These are phyloP conservation scores for Eimeria falciformis DNA, from an alignment of 169 alveolate species.

Conservation along the genomic window DNA sequence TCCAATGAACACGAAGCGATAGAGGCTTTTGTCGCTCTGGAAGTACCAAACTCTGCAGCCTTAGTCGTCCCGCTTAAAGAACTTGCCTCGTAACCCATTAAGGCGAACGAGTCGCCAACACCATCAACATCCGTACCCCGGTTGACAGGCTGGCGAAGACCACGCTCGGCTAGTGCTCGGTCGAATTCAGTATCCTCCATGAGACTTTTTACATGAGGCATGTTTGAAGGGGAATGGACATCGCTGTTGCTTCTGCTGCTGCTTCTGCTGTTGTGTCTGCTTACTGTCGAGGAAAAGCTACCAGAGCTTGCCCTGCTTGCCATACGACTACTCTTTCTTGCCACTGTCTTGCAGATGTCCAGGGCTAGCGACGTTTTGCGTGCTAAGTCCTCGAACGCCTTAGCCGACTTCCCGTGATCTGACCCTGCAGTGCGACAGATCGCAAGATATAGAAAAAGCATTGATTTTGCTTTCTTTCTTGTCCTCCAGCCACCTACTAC, in stretches of 20 bases:
- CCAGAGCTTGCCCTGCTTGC: constrained; percentile 38
- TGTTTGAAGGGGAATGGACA: background rate
- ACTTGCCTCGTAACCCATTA: too few relatives aligned
- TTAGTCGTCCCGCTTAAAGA: too few relatives aligned
- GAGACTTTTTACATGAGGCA: constrained; percentile 9
- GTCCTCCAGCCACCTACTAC: too few relatives aligned
- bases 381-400: constrained; percentile 62
- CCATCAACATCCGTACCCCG: too few relatives aligned
- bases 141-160: background rate
- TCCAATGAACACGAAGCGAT: background rate
- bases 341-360: constrained; percentile 69
- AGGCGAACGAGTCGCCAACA: too few relatives aligned
- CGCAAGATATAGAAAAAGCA: background rate
- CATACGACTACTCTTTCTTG: constrained; percentile 32
- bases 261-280: constrained; percentile 17
- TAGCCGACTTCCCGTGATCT: constrained; percentile 56
- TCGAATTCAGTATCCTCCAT: constrained; percentile 34
- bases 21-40: background rate
- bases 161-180: constrained; percentile 56
- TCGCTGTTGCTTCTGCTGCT: constrained; percentile 42
- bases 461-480: too few relatives aligned
- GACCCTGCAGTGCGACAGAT: constrained; percentile 39
- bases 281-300: constrained; percentile 2
- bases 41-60: background rate
- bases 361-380: constrained; percentile 51